Percentiles rank a stretch among this genome's conserved stretches.
phyloP scores from a whole-genome alignment of 2,329 filamentous ascomycete species.

The Dactylellina cionopaga region DNA sequence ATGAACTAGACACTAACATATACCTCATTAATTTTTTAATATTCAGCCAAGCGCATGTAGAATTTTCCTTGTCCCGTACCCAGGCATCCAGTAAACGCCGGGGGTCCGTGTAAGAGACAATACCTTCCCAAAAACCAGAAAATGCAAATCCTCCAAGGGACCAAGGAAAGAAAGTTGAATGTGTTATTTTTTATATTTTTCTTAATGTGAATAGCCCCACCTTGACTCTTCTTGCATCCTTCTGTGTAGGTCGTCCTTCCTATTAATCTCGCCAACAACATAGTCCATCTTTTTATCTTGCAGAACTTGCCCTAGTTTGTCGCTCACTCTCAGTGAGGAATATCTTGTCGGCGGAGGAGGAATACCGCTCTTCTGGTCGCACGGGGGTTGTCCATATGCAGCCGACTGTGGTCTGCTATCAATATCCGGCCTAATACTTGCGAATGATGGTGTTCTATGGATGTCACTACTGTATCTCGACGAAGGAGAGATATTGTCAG shows the following conservation, averaged over 20 bases:
- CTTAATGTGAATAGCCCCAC: slow-evolving; percentile 11
- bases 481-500: slow-evolving; percentile 26
- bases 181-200: neutral
- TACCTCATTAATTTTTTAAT: no score
- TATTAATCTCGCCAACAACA: slow-evolving; percentile 36
- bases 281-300: slow-evolving; percentile 46
- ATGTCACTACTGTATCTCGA: slow-evolving; percentile 22
- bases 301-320: slow-evolving; percentile 18
- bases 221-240: slow-evolving; percentile 43
- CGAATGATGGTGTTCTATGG: slow-evolving; percentile 28
- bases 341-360: slow-evolving; percentile 41
- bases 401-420: neutral
- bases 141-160: neutral
- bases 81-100: no score
- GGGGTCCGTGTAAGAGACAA: no score
- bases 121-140: neutral
- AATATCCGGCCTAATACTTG: slow-evolving; percentile 31
- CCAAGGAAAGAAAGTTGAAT: no score
- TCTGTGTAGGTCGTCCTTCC: slow-evolving; percentile 37
- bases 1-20: neutral
- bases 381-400: neutral
- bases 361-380: slow-evolving; percentile 15
- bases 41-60: no score
- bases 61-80: no score
- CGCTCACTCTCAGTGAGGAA: slow-evolving; percentile 25